Conservation (phyloP, 176 grass and related monocot genomes). For the Bolboschoenus planiculmis region DNA sequence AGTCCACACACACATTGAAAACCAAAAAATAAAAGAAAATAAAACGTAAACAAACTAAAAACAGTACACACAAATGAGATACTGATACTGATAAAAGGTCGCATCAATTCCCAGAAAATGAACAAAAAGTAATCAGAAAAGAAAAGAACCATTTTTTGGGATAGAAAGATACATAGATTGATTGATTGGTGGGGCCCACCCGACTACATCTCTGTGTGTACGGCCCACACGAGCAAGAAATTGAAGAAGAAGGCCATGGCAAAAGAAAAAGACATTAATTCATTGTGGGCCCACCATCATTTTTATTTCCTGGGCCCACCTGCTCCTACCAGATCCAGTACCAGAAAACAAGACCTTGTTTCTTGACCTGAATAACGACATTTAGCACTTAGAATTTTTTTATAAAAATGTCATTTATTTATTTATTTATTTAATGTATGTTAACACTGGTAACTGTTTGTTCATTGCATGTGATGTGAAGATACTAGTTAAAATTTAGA, state of each 20-base stretch:
- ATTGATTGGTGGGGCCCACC: background rate
- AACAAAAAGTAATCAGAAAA: background rate
- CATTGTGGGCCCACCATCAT: background rate
- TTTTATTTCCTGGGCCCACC: constrained; percentile 5
- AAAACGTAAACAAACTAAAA: background rate
- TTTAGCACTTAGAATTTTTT: background rate
- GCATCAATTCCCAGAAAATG: background rate
- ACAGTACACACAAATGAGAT: background rate
- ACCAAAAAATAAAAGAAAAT: background rate
- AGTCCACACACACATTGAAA: background rate
- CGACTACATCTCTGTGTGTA: background rate
- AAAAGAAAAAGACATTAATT: background rate
- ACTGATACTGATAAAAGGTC: background rate
- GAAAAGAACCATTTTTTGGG: background rate
- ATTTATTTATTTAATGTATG: no score
- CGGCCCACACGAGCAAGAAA: background rate
- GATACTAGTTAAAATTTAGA: no score
- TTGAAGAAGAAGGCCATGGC: background rate
- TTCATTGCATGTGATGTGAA: no score
- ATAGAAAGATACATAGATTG: no score
- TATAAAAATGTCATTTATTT: background rate
- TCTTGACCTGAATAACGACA: background rate
- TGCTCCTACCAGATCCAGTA: background rate
- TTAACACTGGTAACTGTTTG: no score
- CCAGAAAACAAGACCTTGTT: background rate